Percentiles rank a stretch among this genome's conserved stretches.
Conservation (phyloP, 1,139 yeast species). For the Suhomyces bolitotheri region DNA sequence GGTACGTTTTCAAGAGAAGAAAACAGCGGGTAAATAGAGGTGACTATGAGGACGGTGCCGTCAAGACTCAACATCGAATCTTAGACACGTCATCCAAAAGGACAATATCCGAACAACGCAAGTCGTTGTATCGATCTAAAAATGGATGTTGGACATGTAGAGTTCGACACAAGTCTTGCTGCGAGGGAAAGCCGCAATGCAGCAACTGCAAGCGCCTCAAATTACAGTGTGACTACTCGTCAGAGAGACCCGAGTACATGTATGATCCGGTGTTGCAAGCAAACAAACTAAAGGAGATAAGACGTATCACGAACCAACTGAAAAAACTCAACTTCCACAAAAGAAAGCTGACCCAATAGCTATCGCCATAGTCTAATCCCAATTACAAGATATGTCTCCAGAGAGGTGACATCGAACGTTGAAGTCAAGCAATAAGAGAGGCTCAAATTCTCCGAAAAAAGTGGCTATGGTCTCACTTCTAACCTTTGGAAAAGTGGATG, state of each 20-base stretch:
- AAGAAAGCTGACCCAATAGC: background rate
- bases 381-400: too few species aligned
- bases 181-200: slow-evolving; percentile 61
- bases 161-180: slow-evolving; percentile 62
- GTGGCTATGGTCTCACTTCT: background rate
- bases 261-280: slow-evolving; percentile 37
- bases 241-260: slow-evolving; percentile 58
- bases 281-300: slow-evolving; percentile 51
- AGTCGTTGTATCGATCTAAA: slow-evolving; percentile 43
- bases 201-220: slow-evolving; percentile 53
- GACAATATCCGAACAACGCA: background rate
- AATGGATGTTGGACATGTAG: slow-evolving; percentile 73
- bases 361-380: background rate
- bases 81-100: too few species aligned
- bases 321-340: slow-evolving; percentile 22
- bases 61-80: background rate
- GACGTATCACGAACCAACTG: slow-evolving; percentile 35
- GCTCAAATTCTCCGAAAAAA: background rate
- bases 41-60: too few species aligned
- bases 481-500: too few species aligned
- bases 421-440: too few species aligned
- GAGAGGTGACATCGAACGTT: too few species aligned
- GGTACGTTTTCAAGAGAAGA: too few species aligned
- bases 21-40: too few species aligned
- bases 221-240: slow-evolving; percentile 54